These are phyloP conservation scores for Dentipellis sp. DNA, from an alignment of 768 basidiomycete genomes.

Conservation along the genomic window DNA sequence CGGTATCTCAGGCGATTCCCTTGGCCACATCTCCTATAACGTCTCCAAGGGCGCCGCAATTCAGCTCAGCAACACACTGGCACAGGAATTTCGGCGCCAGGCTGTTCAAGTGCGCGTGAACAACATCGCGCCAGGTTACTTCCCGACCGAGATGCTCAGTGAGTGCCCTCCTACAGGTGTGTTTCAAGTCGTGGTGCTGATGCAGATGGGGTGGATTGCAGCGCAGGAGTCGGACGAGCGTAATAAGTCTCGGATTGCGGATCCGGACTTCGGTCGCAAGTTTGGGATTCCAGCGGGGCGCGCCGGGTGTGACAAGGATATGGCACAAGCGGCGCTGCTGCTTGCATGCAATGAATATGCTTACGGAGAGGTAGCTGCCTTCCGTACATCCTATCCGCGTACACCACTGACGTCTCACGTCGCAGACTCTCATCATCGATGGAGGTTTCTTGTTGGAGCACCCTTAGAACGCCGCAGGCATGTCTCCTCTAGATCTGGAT, in stretches of 20 bases:
- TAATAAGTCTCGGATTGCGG: conserved; percentile 22
- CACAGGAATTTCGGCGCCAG: conserved; percentile 24
- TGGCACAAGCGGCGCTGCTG: conserved; percentile 25
- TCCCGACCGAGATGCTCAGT: conserved; percentile 29
- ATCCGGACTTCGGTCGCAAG: conserved; percentile 24
- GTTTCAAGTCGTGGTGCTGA: conserved; percentile 5
- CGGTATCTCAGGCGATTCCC: conserved; percentile 30
- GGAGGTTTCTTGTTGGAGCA: conserved; percentile 21
- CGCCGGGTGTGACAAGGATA: conserved; percentile 27
- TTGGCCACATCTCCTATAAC: conserved; percentile 38
- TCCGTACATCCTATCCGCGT: not conserved
- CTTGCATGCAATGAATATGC: conserved; percentile 25
- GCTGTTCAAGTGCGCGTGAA: conserved; percentile 27
- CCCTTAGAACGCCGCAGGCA: conserved; percentile 11
- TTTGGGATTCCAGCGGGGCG: conserved; percentile 20
- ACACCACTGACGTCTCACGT: not conserved
- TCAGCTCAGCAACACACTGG: conserved; percentile 26
- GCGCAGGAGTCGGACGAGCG: conserved; percentile 20
- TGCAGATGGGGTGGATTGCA: conserved; percentile 29
- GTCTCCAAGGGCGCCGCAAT: conserved; percentile 32
- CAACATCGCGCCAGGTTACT: conserved; percentile 26
- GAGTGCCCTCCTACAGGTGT: conserved; percentile 6
- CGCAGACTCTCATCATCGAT: conserved; percentile 18
- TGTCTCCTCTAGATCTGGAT: no score
- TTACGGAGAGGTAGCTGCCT: conserved; percentile 24